These are phyloP conservation scores for Melaleuca alternifolia DNA, from an alignment of 345 rosid genomes.

Conservation along the genomic window DNA sequence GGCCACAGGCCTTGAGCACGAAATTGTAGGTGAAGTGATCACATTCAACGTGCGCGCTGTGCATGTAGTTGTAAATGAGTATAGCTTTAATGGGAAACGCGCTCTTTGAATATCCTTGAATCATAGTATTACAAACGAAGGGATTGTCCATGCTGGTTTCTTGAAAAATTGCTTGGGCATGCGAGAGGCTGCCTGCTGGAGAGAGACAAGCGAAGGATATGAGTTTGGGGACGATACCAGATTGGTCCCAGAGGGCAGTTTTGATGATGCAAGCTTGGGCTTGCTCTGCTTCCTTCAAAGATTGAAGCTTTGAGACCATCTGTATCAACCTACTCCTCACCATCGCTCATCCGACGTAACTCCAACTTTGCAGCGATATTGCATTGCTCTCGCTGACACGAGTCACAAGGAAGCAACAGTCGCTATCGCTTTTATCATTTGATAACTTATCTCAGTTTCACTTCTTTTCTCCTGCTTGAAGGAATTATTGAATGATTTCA, in stretches of 20 bases:
- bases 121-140: slow-evolving; percentile 10
- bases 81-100: slow-evolving; percentile 8
- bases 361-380: background rate
- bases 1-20: slow-evolving; percentile 13
- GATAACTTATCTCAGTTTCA: background rate
- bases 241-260: background rate
- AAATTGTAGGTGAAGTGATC: slow-evolving; percentile 13
- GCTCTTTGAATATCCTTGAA: slow-evolving; percentile 10
- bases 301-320: slow-evolving; percentile 4
- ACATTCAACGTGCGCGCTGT: background rate
- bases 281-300: slow-evolving; percentile 12
- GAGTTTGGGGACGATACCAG: slow-evolving; percentile 10
- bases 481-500: background rate
- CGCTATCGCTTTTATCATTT: background rate
- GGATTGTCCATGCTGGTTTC: slow-evolving; percentile 7
- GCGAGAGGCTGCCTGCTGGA: slow-evolving; percentile 3
- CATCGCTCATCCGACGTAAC: background rate
- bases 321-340: background rate
- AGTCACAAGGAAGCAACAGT: background rate
- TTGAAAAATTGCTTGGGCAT: slow-evolving; percentile 13
- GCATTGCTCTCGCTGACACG: background rate
- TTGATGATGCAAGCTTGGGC: slow-evolving; percentile 4
- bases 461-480: background rate
- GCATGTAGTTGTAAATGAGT: slow-evolving; percentile 12
- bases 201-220: slow-evolving; percentile 7